Evolutionary conservation across 805 yeast species (phyloP), one percentile per base, ranked within the genome.

Genomic region (Starmera amethionina): DNA sequence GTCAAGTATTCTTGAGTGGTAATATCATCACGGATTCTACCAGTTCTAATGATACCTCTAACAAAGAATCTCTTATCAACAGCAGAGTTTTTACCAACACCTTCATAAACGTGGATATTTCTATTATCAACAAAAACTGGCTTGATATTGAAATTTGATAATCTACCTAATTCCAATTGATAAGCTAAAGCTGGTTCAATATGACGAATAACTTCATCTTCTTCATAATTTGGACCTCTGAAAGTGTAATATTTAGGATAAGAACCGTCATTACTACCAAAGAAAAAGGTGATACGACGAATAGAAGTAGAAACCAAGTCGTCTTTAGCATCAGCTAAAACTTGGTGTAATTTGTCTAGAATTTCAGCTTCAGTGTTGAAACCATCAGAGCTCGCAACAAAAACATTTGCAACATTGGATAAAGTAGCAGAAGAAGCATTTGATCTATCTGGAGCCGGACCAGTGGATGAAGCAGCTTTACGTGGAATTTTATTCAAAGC

Each of bases 111-210:
- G 58, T 93, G 98, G 48, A 93, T 85, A 70, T 90, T 89, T 68
- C 97, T 81, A 73, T 93, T 93, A 63, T 89, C 97, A 43, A 96
- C 85, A 69, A 85, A 84, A 41, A 90, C 85, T 39, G 96, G 97
- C 61, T 82, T 87, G 65, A 90, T 86, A 67, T 86, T 80, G 68
- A 93, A 93, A 70, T 93, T 94, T 35, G 95, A 86, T 65, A 93
- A 73, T 67, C 97, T 80, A 55, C 86, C 90, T 47, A 93, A 73
- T 67, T 93, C 99, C 51, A 93, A 75, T 70, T 93, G 98, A 83
- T 79, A 93, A 39, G 98, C 97, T 55, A 90, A 72, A 34, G 97
- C 96, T 19, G 99, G 99, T 64, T 93, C 97, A 52, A 93, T 88
- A 61, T 93, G 97, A 70, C 99, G 88, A 60, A 93, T 84, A 16